These are phyloP conservation scores for Xylaria scruposa DNA, from an alignment of 495 filamentous ascomycete genomes.

Conservation along the genomic window DNA sequence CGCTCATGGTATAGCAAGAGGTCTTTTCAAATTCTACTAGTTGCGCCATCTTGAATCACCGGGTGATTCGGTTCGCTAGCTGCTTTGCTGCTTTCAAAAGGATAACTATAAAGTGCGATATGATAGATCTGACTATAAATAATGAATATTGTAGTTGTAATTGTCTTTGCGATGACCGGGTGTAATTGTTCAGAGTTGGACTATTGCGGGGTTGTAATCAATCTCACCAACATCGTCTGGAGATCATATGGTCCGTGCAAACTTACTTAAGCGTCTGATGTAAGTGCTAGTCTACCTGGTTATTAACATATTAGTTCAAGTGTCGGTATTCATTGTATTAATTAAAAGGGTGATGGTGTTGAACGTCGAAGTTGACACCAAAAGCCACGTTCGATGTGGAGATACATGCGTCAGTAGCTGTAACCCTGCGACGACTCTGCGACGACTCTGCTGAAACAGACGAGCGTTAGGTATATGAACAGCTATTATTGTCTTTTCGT, in stretches of 20 bases:
- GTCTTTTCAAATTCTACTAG: slow-evolving; percentile 13
- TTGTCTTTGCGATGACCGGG: neutral
- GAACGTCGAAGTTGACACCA: neutral
- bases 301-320: neutral
- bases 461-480: neutral
- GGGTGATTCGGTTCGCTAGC: neutral
- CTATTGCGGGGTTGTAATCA: neutral
- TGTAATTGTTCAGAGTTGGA: neutral
- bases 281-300: neutral
- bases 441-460: neutral
- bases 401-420: neutral
- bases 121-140: neutral
- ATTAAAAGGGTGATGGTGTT: neutral
- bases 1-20: slow-evolving; percentile 16
- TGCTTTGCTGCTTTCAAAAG: neutral
- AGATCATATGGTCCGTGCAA: neutral
- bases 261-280: neutral
- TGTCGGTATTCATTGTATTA: neutral
- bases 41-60: slow-evolving; percentile 1
- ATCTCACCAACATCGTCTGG: neutral
- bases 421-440: neutral
- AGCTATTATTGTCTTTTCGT: neutral
- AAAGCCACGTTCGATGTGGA: neutral
- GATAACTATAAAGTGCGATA: neutral
- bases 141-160: neutral